Conservation (phyloP, 306 rosid genomes). For the Corylus heterophylla region DNA sequence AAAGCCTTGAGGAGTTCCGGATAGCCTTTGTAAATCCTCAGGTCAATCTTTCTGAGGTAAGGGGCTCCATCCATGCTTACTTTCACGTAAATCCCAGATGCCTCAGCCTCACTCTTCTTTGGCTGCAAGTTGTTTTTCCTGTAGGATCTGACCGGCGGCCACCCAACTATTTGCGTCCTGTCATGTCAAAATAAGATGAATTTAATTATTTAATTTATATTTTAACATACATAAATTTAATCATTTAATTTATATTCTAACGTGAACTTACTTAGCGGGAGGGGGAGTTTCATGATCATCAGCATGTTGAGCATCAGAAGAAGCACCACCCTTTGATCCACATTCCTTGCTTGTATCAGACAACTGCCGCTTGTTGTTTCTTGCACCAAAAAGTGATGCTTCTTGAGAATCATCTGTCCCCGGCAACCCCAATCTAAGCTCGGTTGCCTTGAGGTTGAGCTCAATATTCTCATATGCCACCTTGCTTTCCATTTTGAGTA, state of each 20-base stretch:
- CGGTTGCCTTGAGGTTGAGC: constrained; percentile 81
- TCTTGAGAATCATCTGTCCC: constrained; percentile 52
- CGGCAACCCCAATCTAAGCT: constrained; percentile 78
- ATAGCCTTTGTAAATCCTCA: constrained; percentile 59
- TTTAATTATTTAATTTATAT: no score
- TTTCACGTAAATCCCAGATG: constrained; percentile 64
- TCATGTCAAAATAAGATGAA: not conserved
- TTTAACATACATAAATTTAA: no score
- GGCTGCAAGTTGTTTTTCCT: constrained; percentile 66
- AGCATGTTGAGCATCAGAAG: constrained; percentile 18
- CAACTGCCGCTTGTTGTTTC: constrained; percentile 60
- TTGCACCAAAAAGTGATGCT: not conserved
- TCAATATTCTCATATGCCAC: constrained; percentile 46
- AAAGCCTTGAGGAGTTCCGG: constrained; percentile 65
- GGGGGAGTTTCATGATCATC: constrained; percentile 40
- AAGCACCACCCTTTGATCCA: constrained; percentile 34
- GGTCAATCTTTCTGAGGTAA: constrained; percentile 86
- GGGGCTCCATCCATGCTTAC: constrained; percentile 99
- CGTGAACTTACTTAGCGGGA: constrained; percentile 61
- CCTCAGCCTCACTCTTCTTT: constrained; percentile 50
- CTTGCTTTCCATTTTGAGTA: constrained; percentile 43
- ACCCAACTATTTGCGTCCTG: constrained; percentile 88
- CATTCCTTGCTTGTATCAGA: constrained; percentile 37
- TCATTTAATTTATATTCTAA: no score
- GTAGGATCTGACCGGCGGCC: constrained; percentile 88